A percentile compares a stretch with the other conserved stretches of the same genome.
phyloP scores from a whole-genome alignment of 495 filamentous ascomycete species.

The Neurospora intermedia region DNA sequence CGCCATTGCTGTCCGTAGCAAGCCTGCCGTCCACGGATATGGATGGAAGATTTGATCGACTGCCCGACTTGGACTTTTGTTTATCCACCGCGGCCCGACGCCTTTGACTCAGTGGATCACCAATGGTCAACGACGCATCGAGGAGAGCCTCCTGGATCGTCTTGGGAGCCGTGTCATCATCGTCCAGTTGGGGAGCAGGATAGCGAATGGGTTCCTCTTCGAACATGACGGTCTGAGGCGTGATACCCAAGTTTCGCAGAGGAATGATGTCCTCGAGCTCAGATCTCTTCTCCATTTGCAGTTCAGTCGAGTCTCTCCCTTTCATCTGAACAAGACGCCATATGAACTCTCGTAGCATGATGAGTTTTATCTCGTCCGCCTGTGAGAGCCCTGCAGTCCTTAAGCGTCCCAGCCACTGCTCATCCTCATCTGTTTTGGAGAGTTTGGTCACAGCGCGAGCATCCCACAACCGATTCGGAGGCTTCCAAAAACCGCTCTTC shows the following conservation, averaged over 20 bases:
- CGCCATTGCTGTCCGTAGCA: conserved; percentile 11
- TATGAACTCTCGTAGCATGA: conserved; percentile 81
- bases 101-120: conserved; percentile 50
- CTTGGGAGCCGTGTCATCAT: conserved; percentile 40
- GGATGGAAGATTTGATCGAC: conserved; percentile 8
- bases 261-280: conserved; percentile 58
- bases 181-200: conserved; percentile 9
- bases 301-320: conserved; percentile 40
- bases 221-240: conserved; percentile 84
- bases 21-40: conserved; percentile 23
- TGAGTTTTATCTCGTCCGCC: conserved; percentile 85
- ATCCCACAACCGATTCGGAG: conserved; percentile 51
- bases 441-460: conserved; percentile 33
- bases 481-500: conserved; percentile 76
- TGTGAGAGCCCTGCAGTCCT: conserved; percentile 69
- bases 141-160: conserved; percentile 86
- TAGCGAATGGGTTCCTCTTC: conserved; percentile 47
- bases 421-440: conserved; percentile 84
- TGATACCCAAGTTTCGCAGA: conserved; percentile 59
- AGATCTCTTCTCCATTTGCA: conserved; percentile 9
- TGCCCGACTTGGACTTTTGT: conserved; percentile 22
- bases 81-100: conserved; percentile 44
- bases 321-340: conserved; percentile 72
- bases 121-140: conserved; percentile 84
- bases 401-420: conserved; percentile 80